A percentile compares a stretch with the other conserved stretches of the same genome.
phyloP scores from a whole-genome alignment of 495 filamentous ascomycete genomes.

The Choiromyces venosus region DNA sequence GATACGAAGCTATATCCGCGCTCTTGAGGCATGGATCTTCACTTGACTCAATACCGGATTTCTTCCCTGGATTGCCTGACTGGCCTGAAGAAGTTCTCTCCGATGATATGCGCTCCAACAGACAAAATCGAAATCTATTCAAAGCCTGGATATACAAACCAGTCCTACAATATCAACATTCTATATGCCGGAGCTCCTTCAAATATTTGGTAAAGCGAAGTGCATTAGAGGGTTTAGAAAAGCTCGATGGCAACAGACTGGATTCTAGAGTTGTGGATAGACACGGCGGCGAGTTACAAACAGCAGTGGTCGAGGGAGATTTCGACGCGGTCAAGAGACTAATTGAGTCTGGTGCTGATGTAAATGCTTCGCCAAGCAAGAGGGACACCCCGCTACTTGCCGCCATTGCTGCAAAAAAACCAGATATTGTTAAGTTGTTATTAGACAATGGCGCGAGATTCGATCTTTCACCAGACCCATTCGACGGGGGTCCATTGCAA shows the following conservation, averaged over 20 bases:
- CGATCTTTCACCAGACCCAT: background rate
- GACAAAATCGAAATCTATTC: background rate
- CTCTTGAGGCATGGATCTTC: slow-evolving; percentile 9
- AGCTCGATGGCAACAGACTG: background rate
- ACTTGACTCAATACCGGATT: slow-evolving; percentile 10
- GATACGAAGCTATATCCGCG: background rate
- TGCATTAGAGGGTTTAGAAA: background rate
- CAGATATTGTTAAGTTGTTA: slow-evolving; percentile 1
- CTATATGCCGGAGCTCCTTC: background rate
- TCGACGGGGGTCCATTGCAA: background rate
- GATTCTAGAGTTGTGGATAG: background rate
- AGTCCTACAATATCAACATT: slow-evolving; percentile 1
- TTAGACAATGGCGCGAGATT: slow-evolving; percentile 11
- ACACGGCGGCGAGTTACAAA: background rate
- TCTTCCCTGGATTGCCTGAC: slow-evolving; percentile 11
- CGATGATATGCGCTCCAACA: background rate
- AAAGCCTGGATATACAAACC: slow-evolving; percentile 7
- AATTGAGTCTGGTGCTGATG: slow-evolving; percentile 5
- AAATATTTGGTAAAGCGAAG: background rate
- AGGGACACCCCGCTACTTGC: background rate
- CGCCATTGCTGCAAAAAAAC: slow-evolving; percentile 5
- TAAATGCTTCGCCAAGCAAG: background rate
- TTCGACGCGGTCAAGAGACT: slow-evolving; percentile 2
- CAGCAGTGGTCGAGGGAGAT: slow-evolving; percentile 1
- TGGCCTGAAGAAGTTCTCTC: slow-evolving; percentile 1